Conservation (phyloP, 129 eudicot genomes). For the Calendula officinalis region DNA sequence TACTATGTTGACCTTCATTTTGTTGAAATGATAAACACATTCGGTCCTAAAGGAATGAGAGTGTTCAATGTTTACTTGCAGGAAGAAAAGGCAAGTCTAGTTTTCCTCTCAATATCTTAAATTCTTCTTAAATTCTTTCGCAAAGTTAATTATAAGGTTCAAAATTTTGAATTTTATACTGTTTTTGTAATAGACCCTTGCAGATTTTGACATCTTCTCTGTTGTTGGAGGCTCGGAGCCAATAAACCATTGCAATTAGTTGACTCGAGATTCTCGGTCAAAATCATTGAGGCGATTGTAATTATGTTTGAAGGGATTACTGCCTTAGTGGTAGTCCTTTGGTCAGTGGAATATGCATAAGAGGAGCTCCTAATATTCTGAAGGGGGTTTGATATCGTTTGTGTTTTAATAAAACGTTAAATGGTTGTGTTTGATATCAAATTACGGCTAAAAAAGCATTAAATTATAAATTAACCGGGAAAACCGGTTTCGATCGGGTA, state of each 20-base stretch:
- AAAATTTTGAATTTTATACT: not conserved
- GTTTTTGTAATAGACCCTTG: not conserved
- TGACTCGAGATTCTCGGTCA: slow-evolving; percentile 31
- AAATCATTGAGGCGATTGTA: slow-evolving; percentile 24
- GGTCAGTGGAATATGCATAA: slow-evolving; percentile 43
- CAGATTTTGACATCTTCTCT: slow-evolving; percentile 42
- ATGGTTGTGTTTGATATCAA: no score
- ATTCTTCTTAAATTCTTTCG: not conserved
- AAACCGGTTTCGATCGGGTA: no score
- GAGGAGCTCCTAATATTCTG: slow-evolving; percentile 30
- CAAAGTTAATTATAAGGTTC: not conserved
- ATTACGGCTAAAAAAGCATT: no score
- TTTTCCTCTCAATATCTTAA: no score
- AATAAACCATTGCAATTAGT: slow-evolving; percentile 37
- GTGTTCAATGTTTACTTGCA: slow-evolving; percentile 44
- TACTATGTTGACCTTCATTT: no score
- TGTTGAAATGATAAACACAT: slow-evolving; percentile 39
- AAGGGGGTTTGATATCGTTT: no score
- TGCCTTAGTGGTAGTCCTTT: slow-evolving; percentile 43
- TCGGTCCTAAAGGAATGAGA: slow-evolving; percentile 47
- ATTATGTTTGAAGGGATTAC: slow-evolving; percentile 39
- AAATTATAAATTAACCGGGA: no score
- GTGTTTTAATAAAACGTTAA: no score
- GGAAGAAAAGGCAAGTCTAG: slow-evolving; percentile 40
- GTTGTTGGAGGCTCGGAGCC: slow-evolving; percentile 48